Evolutionary conservation across 768 basidiomycete genomes (phyloP), one percentile per base, ranked within the genome.

Genomic region (Lactarius vividus): DNA sequence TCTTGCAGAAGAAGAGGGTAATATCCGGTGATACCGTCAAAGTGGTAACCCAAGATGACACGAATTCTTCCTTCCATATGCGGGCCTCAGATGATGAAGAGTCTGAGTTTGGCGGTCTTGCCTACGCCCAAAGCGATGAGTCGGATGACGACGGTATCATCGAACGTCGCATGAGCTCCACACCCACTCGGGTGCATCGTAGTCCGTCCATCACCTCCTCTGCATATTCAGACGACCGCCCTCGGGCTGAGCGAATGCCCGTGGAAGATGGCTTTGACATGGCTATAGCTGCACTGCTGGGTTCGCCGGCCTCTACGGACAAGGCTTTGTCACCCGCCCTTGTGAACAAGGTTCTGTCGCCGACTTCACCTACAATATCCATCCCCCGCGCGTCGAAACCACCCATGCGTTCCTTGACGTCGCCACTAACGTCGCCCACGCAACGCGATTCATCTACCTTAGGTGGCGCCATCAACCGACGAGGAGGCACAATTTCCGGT

Each of bases 371-470:
- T 60, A 70, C 74, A 57, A 77, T 77, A 70, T 77, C 75, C 64
- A 74, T 76, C 53, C 74, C 73, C 52, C 74, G 75, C 29, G 74
- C 71, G 52, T 72, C 75, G 52, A 88, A 88, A 76, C 74, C 86
- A 20, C 86, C 87, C 9, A 78, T 77, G 56, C 80, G 88, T 39
- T 79, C 84, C 33, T 79, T 82, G 68, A 87, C 88, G 56, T 82
- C 77, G 61, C 79, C 84, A 31, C 79, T 82, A 67, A 87, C 88
- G 54, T 82, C 77, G 61, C 79, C 81, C 8, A 77, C 76, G 53
- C 75, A 79, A 1, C 75, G 76, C 59, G 72, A 79, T n/a, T 49
- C 69, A 6, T 42, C 69, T 55, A 71, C 74, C 44, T 71, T 73
- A 52, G 74, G 68, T 10, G 70, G 72, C 10, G 26, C 69, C 29